phyloP scores from a whole-genome alignment of 768 basidiomycete genomes.

The Chalciporus piperatus region DNA sequence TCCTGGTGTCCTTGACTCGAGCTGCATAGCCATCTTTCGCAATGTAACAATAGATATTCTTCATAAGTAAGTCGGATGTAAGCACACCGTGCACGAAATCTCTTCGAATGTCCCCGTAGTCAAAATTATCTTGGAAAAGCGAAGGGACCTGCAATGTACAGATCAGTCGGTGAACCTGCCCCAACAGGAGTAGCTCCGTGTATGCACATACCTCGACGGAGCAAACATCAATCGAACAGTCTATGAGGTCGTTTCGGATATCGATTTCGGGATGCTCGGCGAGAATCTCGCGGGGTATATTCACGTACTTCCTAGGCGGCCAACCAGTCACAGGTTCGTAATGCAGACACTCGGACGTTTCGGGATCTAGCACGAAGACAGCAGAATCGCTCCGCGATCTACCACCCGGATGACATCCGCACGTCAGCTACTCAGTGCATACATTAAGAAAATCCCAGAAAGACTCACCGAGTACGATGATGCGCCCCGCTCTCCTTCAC shows the following conservation, averaged over 20 bases:
- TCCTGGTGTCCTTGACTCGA: slow-evolving; percentile 88
- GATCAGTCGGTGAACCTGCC: neutral
- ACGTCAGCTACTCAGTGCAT: neutral
- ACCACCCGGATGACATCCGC: slow-evolving; percentile 1
- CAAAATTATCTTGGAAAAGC: slow-evolving; percentile 97
- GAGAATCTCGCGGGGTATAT: slow-evolving; percentile 78
- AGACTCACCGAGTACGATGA: slow-evolving; percentile 70
- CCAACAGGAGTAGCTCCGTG: neutral
- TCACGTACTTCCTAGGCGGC: slow-evolving; percentile 58
- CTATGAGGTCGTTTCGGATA: slow-evolving; percentile 83
- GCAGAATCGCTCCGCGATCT: slow-evolving; percentile 74
- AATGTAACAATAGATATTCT: slow-evolving; percentile 89
- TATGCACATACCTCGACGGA: slow-evolving; percentile 72
- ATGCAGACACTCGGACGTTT: slow-evolving; percentile 79
- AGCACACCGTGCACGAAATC: slow-evolving; percentile 95
- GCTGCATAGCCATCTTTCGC: slow-evolving; percentile 89
- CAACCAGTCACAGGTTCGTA: slow-evolving; percentile 76
- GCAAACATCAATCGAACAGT: slow-evolving; percentile 90
- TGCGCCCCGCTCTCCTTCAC: slow-evolving; percentile 72
- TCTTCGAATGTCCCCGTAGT: slow-evolving; percentile 86
- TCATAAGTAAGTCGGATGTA: slow-evolving; percentile 91
- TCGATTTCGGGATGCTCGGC: slow-evolving; percentile 75
- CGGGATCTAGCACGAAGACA: slow-evolving; percentile 73
- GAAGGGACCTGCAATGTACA: slow-evolving; percentile 73
- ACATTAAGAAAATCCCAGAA: neutral